phyloP scores from a whole-genome alignment of 2,329 filamentous ascomycete species.

The Stagonosporopsis rhizophila region DNA sequence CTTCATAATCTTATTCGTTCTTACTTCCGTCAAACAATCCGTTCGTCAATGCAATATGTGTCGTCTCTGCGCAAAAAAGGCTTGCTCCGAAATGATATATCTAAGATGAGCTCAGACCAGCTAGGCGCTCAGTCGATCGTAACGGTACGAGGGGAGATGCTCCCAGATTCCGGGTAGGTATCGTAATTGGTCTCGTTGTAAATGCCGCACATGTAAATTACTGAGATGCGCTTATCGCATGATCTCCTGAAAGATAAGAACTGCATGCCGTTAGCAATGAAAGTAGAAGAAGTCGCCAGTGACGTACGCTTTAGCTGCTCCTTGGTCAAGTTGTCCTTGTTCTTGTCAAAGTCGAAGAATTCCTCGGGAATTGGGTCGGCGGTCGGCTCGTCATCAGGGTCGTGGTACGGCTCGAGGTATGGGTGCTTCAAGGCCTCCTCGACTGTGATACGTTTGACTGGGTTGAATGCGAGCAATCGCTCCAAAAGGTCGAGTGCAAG shows the following conservation, averaged over 20 bases:
- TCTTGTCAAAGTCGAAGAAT: slow-evolving; percentile 99
- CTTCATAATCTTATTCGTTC: slow-evolving; percentile 13
- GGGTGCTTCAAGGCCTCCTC: slow-evolving; percentile 97
- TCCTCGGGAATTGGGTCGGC: slow-evolving; percentile 96
- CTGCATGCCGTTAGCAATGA: slow-evolving; percentile 49
- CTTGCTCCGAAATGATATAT: slow-evolving; percentile 25
- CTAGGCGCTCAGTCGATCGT: slow-evolving; percentile 34
- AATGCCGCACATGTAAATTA: slow-evolving; percentile 26
- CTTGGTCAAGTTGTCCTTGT: slow-evolving; percentile 98
- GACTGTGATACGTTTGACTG: slow-evolving; percentile 96
- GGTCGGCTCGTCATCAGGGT: slow-evolving; percentile 97
- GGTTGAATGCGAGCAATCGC: slow-evolving; percentile 96
- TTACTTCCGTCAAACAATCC: slow-evolving; percentile 13
- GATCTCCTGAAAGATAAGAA: slow-evolving; percentile 96
- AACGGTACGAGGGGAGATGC: slow-evolving; percentile 21
- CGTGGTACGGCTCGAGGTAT: slow-evolving; percentile 98
- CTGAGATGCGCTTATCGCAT: slow-evolving; percentile 65
- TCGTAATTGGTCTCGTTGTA: slow-evolving; percentile 34
- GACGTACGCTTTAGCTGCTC: slow-evolving; percentile 88
- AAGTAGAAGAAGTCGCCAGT: not conserved
- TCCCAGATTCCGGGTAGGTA: slow-evolving; percentile 25
- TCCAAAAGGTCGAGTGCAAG: slow-evolving; percentile 91
- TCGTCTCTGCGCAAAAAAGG: slow-evolving; percentile 21
- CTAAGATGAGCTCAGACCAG: slow-evolving; percentile 34
- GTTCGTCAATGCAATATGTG: slow-evolving; percentile 19